These are phyloP conservation scores for Pestalotiopsis sp. DNA, from an alignment of 2,329 filamentous ascomycete species.

Conservation along the genomic window DNA sequence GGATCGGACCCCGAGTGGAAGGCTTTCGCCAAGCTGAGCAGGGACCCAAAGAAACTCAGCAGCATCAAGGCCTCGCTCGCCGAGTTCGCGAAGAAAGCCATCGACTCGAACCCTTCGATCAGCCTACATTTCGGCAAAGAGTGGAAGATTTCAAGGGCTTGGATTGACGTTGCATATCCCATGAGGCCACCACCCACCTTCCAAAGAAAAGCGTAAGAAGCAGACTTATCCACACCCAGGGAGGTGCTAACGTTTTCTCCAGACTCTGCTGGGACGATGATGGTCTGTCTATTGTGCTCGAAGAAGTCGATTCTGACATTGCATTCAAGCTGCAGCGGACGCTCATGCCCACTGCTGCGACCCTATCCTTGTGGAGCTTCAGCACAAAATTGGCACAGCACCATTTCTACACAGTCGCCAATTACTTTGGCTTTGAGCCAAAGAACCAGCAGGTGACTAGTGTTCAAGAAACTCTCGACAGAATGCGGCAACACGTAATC, in stretches of 20 bases:
- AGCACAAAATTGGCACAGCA: constrained; percentile 47
- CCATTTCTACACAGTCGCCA: constrained; percentile 43
- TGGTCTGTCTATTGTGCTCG: constrained; percentile 49
- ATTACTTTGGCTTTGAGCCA: constrained; percentile 45
- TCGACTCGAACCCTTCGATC: constrained; percentile 46
- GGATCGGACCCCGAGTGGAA: constrained; percentile 65
- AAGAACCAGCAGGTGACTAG: constrained; percentile 21
- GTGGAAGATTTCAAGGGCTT: constrained; percentile 51
- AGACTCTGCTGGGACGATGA: constrained; percentile 41
- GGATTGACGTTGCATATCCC: constrained; percentile 66
- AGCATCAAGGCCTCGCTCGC: constrained; percentile 38
- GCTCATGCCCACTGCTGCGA: constrained; percentile 55
- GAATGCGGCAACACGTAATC: constrained; percentile 26
- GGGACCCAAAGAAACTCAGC: constrained; percentile 48
- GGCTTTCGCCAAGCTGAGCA: constrained; percentile 59
- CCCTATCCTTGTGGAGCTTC: constrained; percentile 54
- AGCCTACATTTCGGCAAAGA: constrained; percentile 45
- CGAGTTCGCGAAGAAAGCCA: constrained; percentile 39
- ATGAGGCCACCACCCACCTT: constrained; percentile 59
- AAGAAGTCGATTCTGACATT: constrained; percentile 48
- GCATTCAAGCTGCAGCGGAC: constrained; percentile 48
- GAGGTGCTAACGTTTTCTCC: constrained; percentile 23
- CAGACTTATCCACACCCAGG: neutral
- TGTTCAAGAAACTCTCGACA: constrained; percentile 33
- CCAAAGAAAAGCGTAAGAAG: constrained; percentile 58